phyloP scores from a whole-genome alignment of 2,329 filamentous ascomycete species.

The Botryotinia convoluta region DNA sequence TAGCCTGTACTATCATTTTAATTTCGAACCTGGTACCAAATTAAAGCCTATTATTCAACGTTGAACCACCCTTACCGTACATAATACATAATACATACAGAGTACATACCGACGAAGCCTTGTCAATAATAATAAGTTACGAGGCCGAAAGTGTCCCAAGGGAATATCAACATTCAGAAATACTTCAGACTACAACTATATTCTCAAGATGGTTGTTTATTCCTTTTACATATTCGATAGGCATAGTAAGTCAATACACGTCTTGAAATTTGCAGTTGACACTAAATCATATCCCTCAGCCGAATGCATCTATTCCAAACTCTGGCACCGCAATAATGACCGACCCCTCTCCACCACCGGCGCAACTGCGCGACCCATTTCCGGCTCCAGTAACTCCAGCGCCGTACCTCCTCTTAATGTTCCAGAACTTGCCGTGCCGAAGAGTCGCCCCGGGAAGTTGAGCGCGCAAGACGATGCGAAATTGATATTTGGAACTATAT shows the following conservation, averaged over 20 bases:
- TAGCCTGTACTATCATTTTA: conserved; percentile 13
- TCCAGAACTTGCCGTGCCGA: conserved; percentile 35
- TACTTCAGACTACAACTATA: not conserved
- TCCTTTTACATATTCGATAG: conserved; percentile 99
- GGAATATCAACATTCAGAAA: not conserved
- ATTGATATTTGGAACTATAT: conserved; percentile 94
- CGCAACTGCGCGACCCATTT: conserved; percentile 49
- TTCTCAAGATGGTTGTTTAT: conserved; percentile 75
- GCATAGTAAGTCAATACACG: conserved; percentile 65
- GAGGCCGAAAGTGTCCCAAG: not conserved
- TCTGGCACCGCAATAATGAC: conserved; percentile 56
- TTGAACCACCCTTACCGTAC: not conserved
- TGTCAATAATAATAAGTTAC: not conserved
- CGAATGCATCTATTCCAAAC: conserved; percentile 93
- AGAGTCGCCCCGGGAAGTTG: conserved; percentile 36
- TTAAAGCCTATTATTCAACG: not conserved
- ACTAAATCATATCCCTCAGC: conserved; percentile 51
- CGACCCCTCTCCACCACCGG: conserved; percentile 32
- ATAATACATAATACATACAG: not conserved
- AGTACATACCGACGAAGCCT: not conserved
- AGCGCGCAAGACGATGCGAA: conserved; percentile 80
- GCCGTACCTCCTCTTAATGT: conserved; percentile 39
- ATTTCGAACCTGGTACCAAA: not conserved
- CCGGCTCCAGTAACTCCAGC: conserved; percentile 46
- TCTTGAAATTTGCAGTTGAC: conserved; percentile 23